phyloP scores from a whole-genome alignment of 305 asterid species.

The Fraxinus sp. region DNA sequence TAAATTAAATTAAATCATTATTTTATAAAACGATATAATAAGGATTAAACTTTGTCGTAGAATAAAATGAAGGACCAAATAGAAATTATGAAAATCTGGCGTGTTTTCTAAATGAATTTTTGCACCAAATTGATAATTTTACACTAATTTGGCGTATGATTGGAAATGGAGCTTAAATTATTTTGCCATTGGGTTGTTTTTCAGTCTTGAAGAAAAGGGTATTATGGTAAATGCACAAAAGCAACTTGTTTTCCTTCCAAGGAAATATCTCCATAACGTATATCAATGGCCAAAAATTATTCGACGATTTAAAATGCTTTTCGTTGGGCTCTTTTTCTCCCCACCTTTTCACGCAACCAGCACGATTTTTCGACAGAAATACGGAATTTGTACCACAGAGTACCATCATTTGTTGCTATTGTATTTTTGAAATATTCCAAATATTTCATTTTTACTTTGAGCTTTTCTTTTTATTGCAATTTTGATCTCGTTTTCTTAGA shows the following conservation, averaged over 20 bases:
- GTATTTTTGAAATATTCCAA: not conserved
- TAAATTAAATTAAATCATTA: not conserved
- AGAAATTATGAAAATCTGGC: not conserved
- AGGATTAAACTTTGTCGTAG: not conserved
- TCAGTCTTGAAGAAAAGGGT: conserved; percentile 7
- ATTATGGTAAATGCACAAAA: conserved; percentile 4
- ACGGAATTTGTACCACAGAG: not conserved
- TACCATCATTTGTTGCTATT: not conserved
- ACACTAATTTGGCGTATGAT: not conserved
- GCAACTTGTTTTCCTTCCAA: not conserved
- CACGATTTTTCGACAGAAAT: not conserved
- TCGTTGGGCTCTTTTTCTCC: not conserved
- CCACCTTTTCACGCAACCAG: not conserved
- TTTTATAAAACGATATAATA: no score
- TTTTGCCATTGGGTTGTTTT: not conserved
- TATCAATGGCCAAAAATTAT: not conserved
- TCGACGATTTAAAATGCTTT: not conserved
- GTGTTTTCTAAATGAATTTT: not conserved
- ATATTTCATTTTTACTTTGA: not conserved
- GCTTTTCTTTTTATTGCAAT: not conserved
- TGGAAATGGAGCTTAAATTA: not conserved
- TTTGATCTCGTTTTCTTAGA: not conserved
- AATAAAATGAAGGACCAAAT: not conserved
- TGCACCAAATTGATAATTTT: not conserved
- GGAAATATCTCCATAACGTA: not conserved